Evolutionary conservation across 2,329 filamentous ascomycete species (phyloP), one percentile per base, ranked within the genome.

Genomic region (Fragosphaeria purpurea): DNA sequence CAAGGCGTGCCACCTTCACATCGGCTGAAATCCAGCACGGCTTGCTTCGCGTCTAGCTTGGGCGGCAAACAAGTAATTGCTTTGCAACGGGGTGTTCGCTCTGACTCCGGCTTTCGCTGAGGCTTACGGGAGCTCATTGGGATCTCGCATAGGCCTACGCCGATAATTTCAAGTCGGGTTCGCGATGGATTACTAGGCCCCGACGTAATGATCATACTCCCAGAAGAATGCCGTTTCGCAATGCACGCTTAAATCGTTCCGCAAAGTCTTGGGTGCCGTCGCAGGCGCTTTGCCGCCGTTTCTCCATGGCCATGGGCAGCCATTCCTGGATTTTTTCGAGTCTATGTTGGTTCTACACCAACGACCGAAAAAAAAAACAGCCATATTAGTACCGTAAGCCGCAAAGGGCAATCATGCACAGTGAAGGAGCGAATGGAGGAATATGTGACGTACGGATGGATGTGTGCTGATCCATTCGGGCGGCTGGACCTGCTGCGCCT

Each of bases 381-480:
- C 3, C 22, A 22, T 22, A 22, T 22, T 22, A 22, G 22, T 3
- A 22, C 22, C 22, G 22, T 22, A 22, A 22, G 22, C 22, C 22
- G 22, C 22, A 22, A 22, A 3, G 22, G 22, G 22, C 22, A 22
- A 3, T 22, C 22, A 2, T 22, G 22, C 22, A 22, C 22, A 22
- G 22, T 22, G 22, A 22, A 22, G 22, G 22, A 22, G 22, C 31
- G 3, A 11, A 50, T 2, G 35, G 22, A 22, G 11, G 22, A 34
- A 5, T n/a, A 44, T 31, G 6, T 49, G 8, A 68, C 77, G 53
- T 68, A 82, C 79, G 55, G 82, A 83, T 38, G 86, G 86, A 68
- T 91, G 86, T 6, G 86, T 90, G 60, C 79, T 85, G 58, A 88
- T 66, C 69, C 86, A 83, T 65, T 89, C 82, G 1, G 85, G 85